Conservation (phyloP, 2,329 filamentous ascomycete species). For the Sclerotinia nivalis region DNA sequence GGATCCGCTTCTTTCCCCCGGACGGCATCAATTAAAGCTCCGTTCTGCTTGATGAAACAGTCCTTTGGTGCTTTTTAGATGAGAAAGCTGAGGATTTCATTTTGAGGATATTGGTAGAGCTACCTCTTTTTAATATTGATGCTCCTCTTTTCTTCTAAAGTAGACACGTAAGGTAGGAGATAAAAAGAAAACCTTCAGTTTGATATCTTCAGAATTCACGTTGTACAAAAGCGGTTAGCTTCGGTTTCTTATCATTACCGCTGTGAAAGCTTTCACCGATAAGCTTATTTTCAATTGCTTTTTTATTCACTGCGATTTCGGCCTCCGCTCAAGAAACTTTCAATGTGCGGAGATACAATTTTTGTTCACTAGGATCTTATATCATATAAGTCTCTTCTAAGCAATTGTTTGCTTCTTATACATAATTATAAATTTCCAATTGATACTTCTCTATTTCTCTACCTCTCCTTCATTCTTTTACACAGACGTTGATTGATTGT, state of each 20-base stretch:
- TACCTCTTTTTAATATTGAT: background rate
- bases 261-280: slow-evolving; percentile 3
- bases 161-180: background rate
- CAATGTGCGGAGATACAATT: slow-evolving; percentile 4
- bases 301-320: slow-evolving; percentile 5
- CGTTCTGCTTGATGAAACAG: background rate
- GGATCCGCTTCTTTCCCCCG: slow-evolving; percentile 16
- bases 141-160: background rate
- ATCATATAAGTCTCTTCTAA: background rate
- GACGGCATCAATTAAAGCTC: background rate
- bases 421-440: background rate
- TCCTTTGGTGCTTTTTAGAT: background rate
- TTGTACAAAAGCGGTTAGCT: slow-evolving; percentile 7
- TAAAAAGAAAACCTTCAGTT: background rate
- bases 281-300: slow-evolving; percentile 4
- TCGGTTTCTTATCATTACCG: background rate
- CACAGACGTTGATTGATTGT: background rate
- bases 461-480: background rate
- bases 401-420: background rate
- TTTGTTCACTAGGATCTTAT: background rate
- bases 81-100: background rate
- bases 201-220: background rate
- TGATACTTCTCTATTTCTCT: background rate
- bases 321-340: slow-evolving; percentile 3
- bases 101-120: no score